phyloP scores from a whole-genome alignment of 2,329 filamentous ascomycete genomes.

The Ascochyta rabiei region DNA sequence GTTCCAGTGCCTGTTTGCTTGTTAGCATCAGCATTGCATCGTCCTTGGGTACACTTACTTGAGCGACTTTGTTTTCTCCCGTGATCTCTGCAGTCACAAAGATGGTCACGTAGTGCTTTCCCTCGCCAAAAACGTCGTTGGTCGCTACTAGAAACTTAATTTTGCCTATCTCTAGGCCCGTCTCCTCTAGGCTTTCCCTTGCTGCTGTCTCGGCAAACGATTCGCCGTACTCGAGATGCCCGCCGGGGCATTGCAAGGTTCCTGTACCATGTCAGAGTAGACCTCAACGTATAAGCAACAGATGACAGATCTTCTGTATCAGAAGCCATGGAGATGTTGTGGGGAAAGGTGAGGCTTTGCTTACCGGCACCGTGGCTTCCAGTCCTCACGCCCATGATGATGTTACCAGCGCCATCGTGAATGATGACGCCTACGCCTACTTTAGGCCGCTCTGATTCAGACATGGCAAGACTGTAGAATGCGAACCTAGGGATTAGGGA shows the following conservation, averaged over 20 bases:
- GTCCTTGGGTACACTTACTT: conserved; percentile 54
- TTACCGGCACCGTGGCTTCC: conserved; percentile 56
- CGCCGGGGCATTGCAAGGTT: conserved; percentile 72
- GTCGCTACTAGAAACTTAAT: conserved; percentile 65
- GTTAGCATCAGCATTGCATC: background rate
- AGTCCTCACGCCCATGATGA: conserved; percentile 56
- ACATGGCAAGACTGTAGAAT: conserved; percentile 14
- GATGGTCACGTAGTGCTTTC: conserved; percentile 76
- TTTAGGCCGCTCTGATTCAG: conserved; percentile 37
- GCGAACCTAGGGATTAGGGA: too few species aligned
- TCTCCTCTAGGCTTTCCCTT: conserved; percentile 74
- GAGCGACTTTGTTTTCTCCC: conserved; percentile 57
- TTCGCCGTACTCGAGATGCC: conserved; percentile 75
- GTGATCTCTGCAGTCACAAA: conserved; percentile 65
- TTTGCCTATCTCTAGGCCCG: conserved; percentile 60
- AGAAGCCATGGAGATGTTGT: background rate
- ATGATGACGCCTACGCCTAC: conserved; percentile 60
- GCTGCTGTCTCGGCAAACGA: conserved; percentile 65
- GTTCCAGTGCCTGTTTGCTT: conserved; percentile 48
- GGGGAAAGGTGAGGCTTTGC: background rate
- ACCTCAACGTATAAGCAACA: too few species aligned
- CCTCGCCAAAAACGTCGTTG: conserved; percentile 69
- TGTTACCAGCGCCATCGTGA: conserved; percentile 49
- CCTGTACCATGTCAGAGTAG: conserved; percentile 46
- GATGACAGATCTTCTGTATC: too few species aligned